These are phyloP conservation scores for Umbelopsis sp. DNA, from an alignment of 371 early-diverging fungal genomes.

Conservation along the genomic window DNA sequence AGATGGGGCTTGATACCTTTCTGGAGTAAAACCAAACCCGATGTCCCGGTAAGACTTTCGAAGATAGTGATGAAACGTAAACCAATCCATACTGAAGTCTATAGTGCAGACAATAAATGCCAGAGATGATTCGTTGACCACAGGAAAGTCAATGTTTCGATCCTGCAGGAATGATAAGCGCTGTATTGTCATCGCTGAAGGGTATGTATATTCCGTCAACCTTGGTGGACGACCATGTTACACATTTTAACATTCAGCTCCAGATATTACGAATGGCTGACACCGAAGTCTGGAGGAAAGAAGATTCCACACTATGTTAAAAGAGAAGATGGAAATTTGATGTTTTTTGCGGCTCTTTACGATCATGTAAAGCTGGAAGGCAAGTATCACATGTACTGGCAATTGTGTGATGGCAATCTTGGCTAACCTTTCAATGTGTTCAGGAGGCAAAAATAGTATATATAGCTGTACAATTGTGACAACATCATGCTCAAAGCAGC, in stretches of 20 bases:
- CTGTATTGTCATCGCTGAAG: slow-evolving; percentile 72
- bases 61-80: background rate
- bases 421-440: no score
- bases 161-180: slow-evolving; percentile 58
- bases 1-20: slow-evolving; percentile 71
- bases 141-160: slow-evolving; percentile 56
- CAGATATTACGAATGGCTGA: slow-evolving; percentile 80
- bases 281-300: slow-evolving; percentile 41
- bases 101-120: slow-evolving; percentile 59
- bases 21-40: slow-evolving; percentile 48
- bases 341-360: slow-evolving; percentile 68
- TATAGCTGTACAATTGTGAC: slow-evolving; percentile 8
- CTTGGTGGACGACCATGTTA: background rate
- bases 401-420: background rate
- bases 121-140: slow-evolving; percentile 64
- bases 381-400: background rate
- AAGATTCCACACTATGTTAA: slow-evolving; percentile 62
- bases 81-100: background rate
- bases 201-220: slow-evolving; percentile 37
- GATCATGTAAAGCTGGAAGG: slow-evolving; percentile 28
- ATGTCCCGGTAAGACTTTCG: slow-evolving; percentile 29
- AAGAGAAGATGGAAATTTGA: slow-evolving; percentile 58
- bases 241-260: background rate
- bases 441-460: background rate
- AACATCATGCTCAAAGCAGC: slow-evolving; percentile 2